phyloP scores from a whole-genome alignment of 1,284 basidiomycete species.

The Cryptococcus sp. region DNA sequence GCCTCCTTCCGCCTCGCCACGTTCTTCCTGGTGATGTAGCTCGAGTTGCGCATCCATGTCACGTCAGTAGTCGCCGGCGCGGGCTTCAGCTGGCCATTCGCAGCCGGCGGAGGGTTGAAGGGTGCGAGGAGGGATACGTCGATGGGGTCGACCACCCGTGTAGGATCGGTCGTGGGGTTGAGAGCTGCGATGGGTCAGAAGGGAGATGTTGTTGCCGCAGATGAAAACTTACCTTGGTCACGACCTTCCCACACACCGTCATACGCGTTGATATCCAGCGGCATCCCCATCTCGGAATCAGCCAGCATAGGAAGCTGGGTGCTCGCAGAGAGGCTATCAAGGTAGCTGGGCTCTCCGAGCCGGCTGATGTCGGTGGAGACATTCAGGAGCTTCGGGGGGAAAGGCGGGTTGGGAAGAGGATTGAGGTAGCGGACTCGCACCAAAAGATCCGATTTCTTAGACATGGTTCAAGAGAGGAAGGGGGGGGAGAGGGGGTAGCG shows the following conservation, averaged over 20 bases:
- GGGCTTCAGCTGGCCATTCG: constrained; percentile 19
- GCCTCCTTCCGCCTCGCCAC: constrained; percentile 22
- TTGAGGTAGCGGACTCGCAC: constrained; percentile 89
- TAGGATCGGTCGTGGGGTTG: constrained; percentile 68
- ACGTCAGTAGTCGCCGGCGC: constrained; percentile 55
- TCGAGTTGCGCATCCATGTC: constrained; percentile 83
- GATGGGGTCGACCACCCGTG: constrained; percentile 34
- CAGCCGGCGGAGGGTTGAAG: constrained; percentile 15
- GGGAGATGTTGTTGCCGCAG: constrained; percentile 49
- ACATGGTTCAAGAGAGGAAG: constrained; percentile 15
- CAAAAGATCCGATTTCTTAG: constrained; percentile 62
- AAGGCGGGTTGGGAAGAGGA: constrained; percentile 87
- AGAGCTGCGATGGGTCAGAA: constrained; percentile 55
- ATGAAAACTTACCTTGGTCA: constrained; percentile 58
- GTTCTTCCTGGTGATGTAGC: constrained; percentile 65
- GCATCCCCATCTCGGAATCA: constrained; percentile 92
- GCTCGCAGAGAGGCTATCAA: constrained; percentile 72
- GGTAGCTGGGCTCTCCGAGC: constrained; percentile 77
- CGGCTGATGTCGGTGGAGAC: constrained; percentile 77
- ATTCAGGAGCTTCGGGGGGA: constrained; percentile 86
- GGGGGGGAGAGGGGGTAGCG: not conserved
- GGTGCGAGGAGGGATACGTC: constrained; percentile 40
- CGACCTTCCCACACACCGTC: constrained; percentile 78
- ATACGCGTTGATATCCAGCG: constrained; percentile 76
- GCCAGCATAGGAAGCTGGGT: constrained; percentile 86